These are phyloP conservation scores for Stentor roeselii DNA, from an alignment of 73 alveolate genomes.

Conservation along the genomic window DNA sequence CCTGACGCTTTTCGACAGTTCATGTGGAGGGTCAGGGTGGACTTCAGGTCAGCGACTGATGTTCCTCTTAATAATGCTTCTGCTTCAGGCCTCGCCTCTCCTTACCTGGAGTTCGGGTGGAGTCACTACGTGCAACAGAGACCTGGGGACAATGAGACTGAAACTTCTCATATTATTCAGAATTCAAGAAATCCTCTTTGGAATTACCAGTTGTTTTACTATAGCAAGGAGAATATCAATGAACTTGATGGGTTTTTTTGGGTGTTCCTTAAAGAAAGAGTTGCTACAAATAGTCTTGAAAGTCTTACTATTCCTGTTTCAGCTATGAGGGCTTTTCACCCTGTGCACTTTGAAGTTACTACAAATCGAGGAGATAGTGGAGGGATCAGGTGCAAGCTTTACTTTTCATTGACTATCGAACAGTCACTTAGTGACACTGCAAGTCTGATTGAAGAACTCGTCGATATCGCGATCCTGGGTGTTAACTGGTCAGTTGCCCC, in stretches of 20 bases:
- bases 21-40: conserved; percentile 95
- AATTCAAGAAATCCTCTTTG: conserved; percentile 93
- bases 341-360: conserved; percentile 85
- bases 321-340: conserved; percentile 89
- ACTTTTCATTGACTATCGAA: conserved; percentile 82
- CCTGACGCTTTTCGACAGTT: conserved; percentile 90
- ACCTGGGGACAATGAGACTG: conserved; percentile 87
- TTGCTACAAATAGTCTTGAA: conserved; percentile 83
- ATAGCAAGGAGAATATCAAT: conserved; percentile 82
- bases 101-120: conserved; percentile 95
- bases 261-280: conserved; percentile 82
- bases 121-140: conserved; percentile 86
- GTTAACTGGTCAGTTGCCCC: conserved; percentile 95
- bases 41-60: conserved; percentile 91
- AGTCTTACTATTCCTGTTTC: conserved; percentile 80
- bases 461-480: conserved; percentile 82
- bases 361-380: conserved; percentile 59
- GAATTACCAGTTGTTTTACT: conserved; percentile 90
- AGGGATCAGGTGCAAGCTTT: conserved; percentile 85
- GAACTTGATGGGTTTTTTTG: conserved; percentile 92
- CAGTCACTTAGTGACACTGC: conserved; percentile 59
- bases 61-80: conserved; percentile 89
- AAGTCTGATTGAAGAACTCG: conserved; percentile 82
- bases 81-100: conserved; percentile 86
- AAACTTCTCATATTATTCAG: conserved; percentile 83